Evolutionary conservation across 768 basidiomycete genomes (phyloP).

Genomic region (Lactarius hengduanensis): DNA sequence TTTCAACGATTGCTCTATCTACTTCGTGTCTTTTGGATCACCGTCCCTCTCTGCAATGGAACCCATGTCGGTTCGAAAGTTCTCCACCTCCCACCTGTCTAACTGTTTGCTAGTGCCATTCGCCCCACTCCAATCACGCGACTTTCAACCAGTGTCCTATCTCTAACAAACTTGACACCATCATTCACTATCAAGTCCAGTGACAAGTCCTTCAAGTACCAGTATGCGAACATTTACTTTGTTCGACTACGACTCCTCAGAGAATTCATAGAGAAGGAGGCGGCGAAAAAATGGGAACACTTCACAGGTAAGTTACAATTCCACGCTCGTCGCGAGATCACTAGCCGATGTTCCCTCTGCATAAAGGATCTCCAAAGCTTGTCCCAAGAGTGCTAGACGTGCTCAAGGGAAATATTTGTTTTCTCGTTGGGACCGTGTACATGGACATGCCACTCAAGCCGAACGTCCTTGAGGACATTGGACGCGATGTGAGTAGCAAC

Average conservation of each 20-base stretch:
- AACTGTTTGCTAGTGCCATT: constrained; percentile 15
- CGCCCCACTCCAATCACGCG: constrained; percentile 16
- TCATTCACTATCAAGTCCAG: constrained; percentile 45
- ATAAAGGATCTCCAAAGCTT: constrained; percentile 60
- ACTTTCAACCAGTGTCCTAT: constrained; percentile 17
- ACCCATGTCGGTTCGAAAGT: constrained; percentile 12
- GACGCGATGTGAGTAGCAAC: constrained; percentile 70
- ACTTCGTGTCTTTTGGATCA: not conserved
- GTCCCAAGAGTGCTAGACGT: constrained; percentile 88
- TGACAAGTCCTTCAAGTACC: constrained; percentile 60
- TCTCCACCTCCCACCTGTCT: not conserved
- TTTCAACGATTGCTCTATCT: not conserved
- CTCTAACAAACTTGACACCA: constrained; percentile 21
- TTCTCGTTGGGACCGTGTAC: constrained; percentile 92
- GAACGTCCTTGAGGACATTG: constrained; percentile 95
- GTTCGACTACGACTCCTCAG: constrained; percentile 52
- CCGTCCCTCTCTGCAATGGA: constrained; percentile 5
- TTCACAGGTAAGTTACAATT: constrained; percentile 39
- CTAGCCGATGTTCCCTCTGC: constrained; percentile 4
- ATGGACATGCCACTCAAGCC: constrained; percentile 99
- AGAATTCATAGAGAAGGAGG: constrained; percentile 47
- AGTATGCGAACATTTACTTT: constrained; percentile 75
- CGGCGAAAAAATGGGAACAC: constrained; percentile 50
- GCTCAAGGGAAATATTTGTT: constrained; percentile 79
- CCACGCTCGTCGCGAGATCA: not conserved